A percentile compares a stretch with the other conserved stretches of the same genome.
These are phyloP conservation scores for Colletotrichum filicis DNA, from an alignment of 2,329 filamentous ascomycete genomes.

Conservation along the genomic window DNA sequence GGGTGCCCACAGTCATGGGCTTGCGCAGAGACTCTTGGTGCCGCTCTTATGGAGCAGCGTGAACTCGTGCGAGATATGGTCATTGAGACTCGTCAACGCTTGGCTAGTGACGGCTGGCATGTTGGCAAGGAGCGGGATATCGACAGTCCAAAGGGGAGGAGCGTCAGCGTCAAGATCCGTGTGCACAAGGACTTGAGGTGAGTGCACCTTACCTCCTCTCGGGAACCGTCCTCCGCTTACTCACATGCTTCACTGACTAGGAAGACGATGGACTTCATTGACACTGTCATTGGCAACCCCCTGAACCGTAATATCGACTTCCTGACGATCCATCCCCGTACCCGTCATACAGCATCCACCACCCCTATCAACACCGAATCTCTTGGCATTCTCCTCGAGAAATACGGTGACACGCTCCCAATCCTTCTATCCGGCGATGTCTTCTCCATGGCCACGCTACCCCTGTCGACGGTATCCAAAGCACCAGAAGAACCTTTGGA, in stretches of 20 bases:
- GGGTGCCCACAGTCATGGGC: conserved; percentile 81
- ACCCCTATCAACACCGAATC: conserved; percentile 71
- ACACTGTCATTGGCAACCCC: conserved; percentile 67
- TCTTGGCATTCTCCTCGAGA: conserved; percentile 64
- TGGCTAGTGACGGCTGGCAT: conserved; percentile 64
- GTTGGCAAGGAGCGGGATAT: conserved; percentile 56
- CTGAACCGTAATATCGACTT: conserved; percentile 69
- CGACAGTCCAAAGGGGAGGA: conserved; percentile 59
- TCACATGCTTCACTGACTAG: conserved; percentile 40
- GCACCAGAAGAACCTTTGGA: neutral
- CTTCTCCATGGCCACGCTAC: conserved; percentile 65
- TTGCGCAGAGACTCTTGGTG: conserved; percentile 74
- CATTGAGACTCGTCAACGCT: conserved; percentile 61
- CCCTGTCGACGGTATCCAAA: conserved; percentile 48
- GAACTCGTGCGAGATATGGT: conserved; percentile 76
- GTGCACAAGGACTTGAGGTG: conserved; percentile 72
- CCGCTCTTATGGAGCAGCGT: conserved; percentile 74
- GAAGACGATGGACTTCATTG: conserved; percentile 70
- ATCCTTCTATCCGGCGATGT: conserved; percentile 77
- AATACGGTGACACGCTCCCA: conserved; percentile 65
- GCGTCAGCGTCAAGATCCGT: conserved; percentile 77
- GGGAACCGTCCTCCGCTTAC: neutral
- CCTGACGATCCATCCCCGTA: conserved; percentile 77
- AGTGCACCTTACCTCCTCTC: neutral
- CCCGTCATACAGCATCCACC: conserved; percentile 68